phyloP scores from a whole-genome alignment of 768 basidiomycete species.

The Jaapia argillacea region DNA sequence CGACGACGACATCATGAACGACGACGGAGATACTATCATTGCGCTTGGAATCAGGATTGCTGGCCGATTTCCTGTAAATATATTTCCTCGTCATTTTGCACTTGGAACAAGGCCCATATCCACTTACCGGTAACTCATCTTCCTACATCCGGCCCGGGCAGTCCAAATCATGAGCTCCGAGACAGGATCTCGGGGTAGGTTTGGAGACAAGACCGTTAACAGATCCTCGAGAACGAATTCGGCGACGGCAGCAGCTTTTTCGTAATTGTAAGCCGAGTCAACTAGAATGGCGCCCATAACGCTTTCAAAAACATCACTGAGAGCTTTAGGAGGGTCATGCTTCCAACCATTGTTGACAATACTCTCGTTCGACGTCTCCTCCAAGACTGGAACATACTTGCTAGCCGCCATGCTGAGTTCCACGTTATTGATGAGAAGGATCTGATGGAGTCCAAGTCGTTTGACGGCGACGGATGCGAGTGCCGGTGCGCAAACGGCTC shows the following conservation, averaged over 20 bases:
- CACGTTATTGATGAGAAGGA: conserved; percentile 59
- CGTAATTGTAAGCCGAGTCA: conserved; percentile 69
- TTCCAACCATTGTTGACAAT: conserved; percentile 68
- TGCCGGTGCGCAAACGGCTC: conserved; percentile 64
- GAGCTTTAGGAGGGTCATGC: conserved; percentile 77
- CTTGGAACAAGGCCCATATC: background rate
- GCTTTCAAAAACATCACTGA: conserved; percentile 82
- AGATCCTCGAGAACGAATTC: conserved; percentile 60
- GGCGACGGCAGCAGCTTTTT: conserved; percentile 50
- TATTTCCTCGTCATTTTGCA: background rate
- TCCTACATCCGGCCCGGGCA: conserved; percentile 44
- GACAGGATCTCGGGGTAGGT: conserved; percentile 60
- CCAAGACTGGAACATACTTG: conserved; percentile 49
- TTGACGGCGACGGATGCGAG: conserved; percentile 62
- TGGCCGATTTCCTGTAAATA: conserved; percentile 28
- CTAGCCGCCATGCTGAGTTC: conserved; percentile 58
- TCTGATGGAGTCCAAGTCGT: conserved; percentile 55
- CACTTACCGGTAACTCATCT: conserved; percentile 35
- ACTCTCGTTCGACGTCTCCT: conserved; percentile 42
- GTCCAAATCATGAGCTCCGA: conserved; percentile 64
- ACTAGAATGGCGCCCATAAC: conserved; percentile 77
- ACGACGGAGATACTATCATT: conserved; percentile 46
- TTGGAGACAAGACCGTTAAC: conserved; percentile 46
- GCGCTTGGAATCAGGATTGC: conserved; percentile 29
- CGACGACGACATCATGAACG: conserved; percentile 47